A percentile compares a stretch with the other conserved stretches of the same genome.
Conservation (phyloP, 495 filamentous ascomycete genomes). For the Friedmanniomyces endolithicus region DNA sequence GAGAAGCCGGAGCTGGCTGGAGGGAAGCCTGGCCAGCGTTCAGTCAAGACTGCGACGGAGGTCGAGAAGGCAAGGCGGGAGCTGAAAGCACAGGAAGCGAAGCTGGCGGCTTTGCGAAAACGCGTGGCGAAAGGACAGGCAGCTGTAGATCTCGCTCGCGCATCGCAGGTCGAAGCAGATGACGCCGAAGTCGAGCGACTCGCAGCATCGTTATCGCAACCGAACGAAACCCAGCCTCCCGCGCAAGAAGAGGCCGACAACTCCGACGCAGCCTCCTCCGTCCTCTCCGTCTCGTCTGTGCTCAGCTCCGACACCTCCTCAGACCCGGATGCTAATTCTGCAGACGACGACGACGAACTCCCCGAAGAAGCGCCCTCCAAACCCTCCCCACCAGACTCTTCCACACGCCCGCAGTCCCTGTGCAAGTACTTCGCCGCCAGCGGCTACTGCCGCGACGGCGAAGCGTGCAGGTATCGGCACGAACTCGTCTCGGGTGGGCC, state of each 20-base stretch:
- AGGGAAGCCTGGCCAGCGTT: no score
- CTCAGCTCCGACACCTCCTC: conserved; percentile 2
- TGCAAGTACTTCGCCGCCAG: conserved; percentile 16
- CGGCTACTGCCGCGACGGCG: conserved; percentile 18
- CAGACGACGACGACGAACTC: conserved; percentile 14
- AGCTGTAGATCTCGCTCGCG: neutral
- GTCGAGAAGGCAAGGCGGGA: neutral
- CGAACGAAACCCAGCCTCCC: neutral
- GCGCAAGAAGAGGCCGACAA: neutral
- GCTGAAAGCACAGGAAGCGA: neutral
- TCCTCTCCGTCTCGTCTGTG: conserved; percentile 6
- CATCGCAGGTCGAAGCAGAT: neutral
- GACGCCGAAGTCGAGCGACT: neutral
- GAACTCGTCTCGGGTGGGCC: neutral
- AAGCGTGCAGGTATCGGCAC: conserved; percentile 13
- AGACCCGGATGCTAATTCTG: neutral
- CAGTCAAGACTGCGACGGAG: neutral
- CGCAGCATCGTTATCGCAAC: neutral
- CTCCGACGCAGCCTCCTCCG: neutral
- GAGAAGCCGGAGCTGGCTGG: neutral
- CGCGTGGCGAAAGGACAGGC: conserved; percentile 2
- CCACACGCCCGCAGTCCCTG: neutral
- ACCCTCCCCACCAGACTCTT: neutral
- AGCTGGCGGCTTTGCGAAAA: conserved; percentile 1
- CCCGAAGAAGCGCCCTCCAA: conserved; percentile 14